These are phyloP conservation scores for Aspergillus puulaauensis DNA, from an alignment of 2,329 filamentous ascomycete genomes.

Conservation along the genomic window DNA sequence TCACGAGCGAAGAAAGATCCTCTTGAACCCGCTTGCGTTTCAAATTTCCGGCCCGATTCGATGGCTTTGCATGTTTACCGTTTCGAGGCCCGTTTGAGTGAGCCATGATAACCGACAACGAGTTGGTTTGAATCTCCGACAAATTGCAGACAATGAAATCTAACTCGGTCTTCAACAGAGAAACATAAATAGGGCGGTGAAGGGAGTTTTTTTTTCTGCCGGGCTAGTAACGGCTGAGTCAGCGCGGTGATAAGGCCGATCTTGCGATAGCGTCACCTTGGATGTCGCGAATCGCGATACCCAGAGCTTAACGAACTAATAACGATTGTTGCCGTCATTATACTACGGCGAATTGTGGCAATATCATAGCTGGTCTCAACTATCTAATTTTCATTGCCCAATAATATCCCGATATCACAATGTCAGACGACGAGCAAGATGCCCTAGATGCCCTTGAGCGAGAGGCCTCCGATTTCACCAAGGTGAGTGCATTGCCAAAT, in stretches of 20 bases:
- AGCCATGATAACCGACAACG: conserved; percentile 30
- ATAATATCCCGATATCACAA: conserved; percentile 36
- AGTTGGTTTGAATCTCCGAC: neutral
- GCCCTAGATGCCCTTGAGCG: conserved; percentile 77
- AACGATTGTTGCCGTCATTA: neutral
- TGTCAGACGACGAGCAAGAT: conserved; percentile 64
- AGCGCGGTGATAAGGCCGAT: conserved; percentile 32
- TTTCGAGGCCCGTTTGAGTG: conserved; percentile 25
- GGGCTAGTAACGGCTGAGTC: conserved; percentile 31
- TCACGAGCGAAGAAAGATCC: conserved; percentile 41
- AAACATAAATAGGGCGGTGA: conserved; percentile 21
- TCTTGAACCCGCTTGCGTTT: conserved; percentile 50
- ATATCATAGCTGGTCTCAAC: neutral
- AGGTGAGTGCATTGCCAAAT: conserved; percentile 53
- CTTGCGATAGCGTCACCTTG: neutral
- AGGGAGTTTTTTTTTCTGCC: conserved; percentile 29
- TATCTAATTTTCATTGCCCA: neutral
- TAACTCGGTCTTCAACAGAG: conserved; percentile 1
- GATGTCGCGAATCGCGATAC: neutral
- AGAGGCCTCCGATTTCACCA: conserved; percentile 87
- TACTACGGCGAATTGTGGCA: neutral
- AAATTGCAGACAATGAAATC: neutral
- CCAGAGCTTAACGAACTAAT: neutral
- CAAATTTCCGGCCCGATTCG: conserved; percentile 30
- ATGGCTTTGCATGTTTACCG: conserved; percentile 30